A percentile compares a stretch with the other conserved stretches of the same genome.
These are phyloP conservation scores for Pochonia chlamydosporia DNA, from an alignment of 2,329 filamentous ascomycete genomes.

Conservation along the genomic window DNA sequence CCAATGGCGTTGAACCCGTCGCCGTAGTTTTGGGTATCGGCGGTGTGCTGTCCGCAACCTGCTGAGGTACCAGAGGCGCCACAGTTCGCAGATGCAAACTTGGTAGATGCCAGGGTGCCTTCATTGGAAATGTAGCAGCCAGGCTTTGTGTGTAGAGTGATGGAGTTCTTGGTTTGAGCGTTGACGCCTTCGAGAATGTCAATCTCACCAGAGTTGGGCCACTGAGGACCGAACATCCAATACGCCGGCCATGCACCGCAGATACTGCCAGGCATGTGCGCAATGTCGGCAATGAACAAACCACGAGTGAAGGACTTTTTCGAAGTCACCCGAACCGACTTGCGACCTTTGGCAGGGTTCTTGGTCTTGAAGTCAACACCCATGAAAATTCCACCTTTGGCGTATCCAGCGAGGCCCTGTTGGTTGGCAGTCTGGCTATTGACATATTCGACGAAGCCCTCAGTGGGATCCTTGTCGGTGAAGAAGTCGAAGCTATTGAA, in stretches of 20 bases:
- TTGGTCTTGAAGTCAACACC: slow-evolving; percentile 60
- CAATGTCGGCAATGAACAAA: slow-evolving; percentile 67
- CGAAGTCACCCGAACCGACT: slow-evolving; percentile 64
- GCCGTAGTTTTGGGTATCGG: slow-evolving; percentile 53
- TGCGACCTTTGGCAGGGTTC: slow-evolving; percentile 53
- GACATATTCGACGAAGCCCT: slow-evolving; percentile 69
- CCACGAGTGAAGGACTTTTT: slow-evolving; percentile 61
- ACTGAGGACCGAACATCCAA: slow-evolving; percentile 61
- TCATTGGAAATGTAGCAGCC: slow-evolving; percentile 52
- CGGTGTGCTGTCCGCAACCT: slow-evolving; percentile 55
- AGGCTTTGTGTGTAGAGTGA: slow-evolving; percentile 62
- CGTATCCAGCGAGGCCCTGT: slow-evolving; percentile 52
- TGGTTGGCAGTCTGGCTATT: slow-evolving; percentile 50
- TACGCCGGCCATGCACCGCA: slow-evolving; percentile 76
- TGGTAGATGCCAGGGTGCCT: slow-evolving; percentile 39
- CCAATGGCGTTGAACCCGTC: slow-evolving; percentile 63
- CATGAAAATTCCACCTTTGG: slow-evolving; percentile 55
- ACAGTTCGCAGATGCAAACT: slow-evolving; percentile 49
- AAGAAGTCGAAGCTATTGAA: slow-evolving; percentile 53
- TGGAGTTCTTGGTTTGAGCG: slow-evolving; percentile 47
- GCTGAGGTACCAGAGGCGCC: slow-evolving; percentile 43
- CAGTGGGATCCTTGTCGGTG: slow-evolving; percentile 58
- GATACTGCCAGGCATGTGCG: slow-evolving; percentile 66
- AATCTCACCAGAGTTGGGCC: slow-evolving; percentile 68
- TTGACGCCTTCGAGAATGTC: slow-evolving; percentile 79